Percentiles rank a stretch among this genome's conserved stretches.
Evolutionary conservation across 2,329 filamentous ascomycete species (phyloP).

Genomic region (Phaeophleospora eucalypticola): DNA sequence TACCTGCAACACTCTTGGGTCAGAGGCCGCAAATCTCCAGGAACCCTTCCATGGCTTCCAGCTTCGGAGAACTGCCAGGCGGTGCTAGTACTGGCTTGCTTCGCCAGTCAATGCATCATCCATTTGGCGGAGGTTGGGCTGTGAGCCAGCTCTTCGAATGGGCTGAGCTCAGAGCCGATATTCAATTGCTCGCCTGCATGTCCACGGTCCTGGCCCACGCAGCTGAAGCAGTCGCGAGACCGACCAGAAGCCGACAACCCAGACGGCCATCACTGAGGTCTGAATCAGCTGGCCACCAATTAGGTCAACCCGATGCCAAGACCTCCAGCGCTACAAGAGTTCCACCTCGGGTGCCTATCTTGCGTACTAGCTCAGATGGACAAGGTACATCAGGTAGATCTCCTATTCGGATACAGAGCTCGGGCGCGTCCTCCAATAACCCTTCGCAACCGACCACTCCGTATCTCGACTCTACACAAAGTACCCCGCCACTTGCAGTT

Average conservation of each 20-base stretch:
- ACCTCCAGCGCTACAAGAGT: neutral
- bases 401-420: neutral
- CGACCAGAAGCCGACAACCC: neutral
- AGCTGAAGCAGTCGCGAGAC: neutral
- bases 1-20: neutral
- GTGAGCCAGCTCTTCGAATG: slow-evolving; percentile 56
- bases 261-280: neutral
- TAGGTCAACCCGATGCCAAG: neutral
- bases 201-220: slow-evolving; percentile 40
- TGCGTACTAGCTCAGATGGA: slow-evolving; percentile 13
- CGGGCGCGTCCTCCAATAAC: slow-evolving; percentile 22
- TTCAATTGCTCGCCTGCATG: slow-evolving; percentile 64
- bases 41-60: slow-evolving; percentile 9
- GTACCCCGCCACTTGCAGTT: slow-evolving; percentile 27
- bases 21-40: slow-evolving; percentile 41
- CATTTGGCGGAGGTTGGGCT: slow-evolving; percentile 53
- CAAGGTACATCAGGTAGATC: neutral
- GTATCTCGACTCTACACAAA: slow-evolving; percentile 26
- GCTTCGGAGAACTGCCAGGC: neutral
- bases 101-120: slow-evolving; percentile 40
- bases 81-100: neutral
- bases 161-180: slow-evolving; percentile 57
- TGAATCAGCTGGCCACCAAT: neutral
- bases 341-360: slow-evolving; percentile 10
- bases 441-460: slow-evolving; percentile 30